phyloP scores from a whole-genome alignment of 2,329 filamentous ascomycete genomes.

The Aspergillus sp. region DNA sequence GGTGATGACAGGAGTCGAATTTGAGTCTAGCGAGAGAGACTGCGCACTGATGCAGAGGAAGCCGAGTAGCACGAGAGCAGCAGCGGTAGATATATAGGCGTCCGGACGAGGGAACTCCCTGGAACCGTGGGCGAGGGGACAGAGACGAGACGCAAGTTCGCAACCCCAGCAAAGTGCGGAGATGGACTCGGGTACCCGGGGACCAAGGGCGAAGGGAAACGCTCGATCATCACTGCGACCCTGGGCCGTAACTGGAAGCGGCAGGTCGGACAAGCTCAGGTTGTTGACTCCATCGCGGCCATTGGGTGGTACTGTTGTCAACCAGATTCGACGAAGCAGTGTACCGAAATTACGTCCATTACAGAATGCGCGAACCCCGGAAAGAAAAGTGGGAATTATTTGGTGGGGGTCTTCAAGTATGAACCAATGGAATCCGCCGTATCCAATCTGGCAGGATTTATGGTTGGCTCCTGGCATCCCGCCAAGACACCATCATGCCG shows the following conservation, averaged over 20 bases:
- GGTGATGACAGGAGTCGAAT: not conserved
- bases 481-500: too few relatives aligned
- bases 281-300: too few relatives aligned
- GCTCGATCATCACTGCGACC: constrained; percentile 2
- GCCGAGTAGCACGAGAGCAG: not conserved
- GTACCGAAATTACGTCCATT: not conserved
- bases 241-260: not conserved
- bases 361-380: constrained; percentile 3
- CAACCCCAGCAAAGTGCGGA: constrained; percentile 4
- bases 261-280: not conserved
- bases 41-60: not conserved
- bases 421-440: not conserved
- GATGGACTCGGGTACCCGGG: not conserved
- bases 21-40: not conserved
- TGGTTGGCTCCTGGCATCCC: constrained; percentile 4
- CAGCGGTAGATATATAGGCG: not conserved
- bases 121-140: not conserved
- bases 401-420: not conserved
- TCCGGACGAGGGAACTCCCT: not conserved
- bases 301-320: not conserved
- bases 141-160: not conserved
- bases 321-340: not conserved
- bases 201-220: constrained; percentile 21
- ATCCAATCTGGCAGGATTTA: constrained; percentile 3
- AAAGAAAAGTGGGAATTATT: not conserved